Evolutionary conservation across 2,329 filamentous ascomycete species (phyloP).

Genomic region (Hypoxylon sp.): DNA sequence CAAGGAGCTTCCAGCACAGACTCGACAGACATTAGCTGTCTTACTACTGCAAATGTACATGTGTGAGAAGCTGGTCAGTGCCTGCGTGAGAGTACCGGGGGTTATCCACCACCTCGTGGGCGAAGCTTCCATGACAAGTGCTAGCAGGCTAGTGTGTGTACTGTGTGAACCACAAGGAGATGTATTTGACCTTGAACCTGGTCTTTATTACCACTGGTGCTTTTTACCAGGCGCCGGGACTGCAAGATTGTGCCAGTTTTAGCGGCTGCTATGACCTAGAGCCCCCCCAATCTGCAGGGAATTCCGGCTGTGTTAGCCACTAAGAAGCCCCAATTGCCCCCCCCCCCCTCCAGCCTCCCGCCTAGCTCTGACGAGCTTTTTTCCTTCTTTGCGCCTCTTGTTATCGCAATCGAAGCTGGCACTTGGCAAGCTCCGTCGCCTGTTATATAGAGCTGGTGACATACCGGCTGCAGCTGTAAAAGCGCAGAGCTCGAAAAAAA

Average conservation of each 20-base stretch:
- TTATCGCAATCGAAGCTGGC: conserved; percentile 33
- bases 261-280: not conserved
- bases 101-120: not conserved
- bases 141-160: too few species aligned
- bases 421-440: conserved; percentile 39
- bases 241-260: conserved; percentile 3
- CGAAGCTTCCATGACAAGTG: not conserved
- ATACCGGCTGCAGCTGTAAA: not conserved
- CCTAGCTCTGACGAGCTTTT: conserved; percentile 28
- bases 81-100: not conserved
- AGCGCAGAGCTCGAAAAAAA: conserved; percentile 21
- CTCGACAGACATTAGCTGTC: too few species aligned
- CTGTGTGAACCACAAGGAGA: not conserved
- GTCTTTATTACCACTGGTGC: too few species aligned
- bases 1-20: conserved; percentile 16
- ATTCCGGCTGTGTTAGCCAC: conserved; percentile 25
- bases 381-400: not conserved
- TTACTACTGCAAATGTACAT: too few species aligned
- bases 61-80: too few species aligned
- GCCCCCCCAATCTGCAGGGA: not conserved
- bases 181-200: too few species aligned
- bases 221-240: too few species aligned
- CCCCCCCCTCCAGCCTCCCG: conserved; percentile 1
- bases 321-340: conserved; percentile 39
- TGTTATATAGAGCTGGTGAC: conserved; percentile 3